phyloP scores from a whole-genome alignment of 75 land plant species.

The Gnetum montanum region DNA sequence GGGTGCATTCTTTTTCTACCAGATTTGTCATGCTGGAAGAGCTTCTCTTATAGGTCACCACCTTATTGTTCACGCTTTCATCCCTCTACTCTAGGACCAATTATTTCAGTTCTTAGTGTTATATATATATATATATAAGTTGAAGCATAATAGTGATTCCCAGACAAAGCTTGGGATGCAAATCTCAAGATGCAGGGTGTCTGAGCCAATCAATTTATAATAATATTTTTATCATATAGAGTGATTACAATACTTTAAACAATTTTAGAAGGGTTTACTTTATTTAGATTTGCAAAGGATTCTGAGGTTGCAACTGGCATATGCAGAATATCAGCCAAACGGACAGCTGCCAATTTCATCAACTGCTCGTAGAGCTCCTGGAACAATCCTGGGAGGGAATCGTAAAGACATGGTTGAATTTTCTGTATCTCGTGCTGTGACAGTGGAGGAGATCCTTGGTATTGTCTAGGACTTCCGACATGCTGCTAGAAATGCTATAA shows the following conservation, averaged over 20 bases:
- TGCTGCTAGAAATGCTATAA: background rate
- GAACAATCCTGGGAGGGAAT: background rate
- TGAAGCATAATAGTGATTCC: too few species aligned
- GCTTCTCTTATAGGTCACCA: background rate
- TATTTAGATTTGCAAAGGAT: background rate
- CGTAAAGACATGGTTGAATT: background rate
- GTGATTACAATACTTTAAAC: background rate
- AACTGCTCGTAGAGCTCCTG: background rate
- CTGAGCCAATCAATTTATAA: background rate
- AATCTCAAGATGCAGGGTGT: background rate
- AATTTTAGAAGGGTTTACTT: background rate
- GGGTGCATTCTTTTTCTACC: background rate
- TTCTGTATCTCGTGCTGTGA: background rate
- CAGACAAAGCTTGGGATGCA: background rate
- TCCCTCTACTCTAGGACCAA: background rate
- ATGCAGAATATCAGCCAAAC: background rate
- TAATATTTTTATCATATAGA: background rate
- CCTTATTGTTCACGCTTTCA: background rate
- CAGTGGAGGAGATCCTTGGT: background rate
- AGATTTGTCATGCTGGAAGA: background rate
- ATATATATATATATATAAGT: too few species aligned
- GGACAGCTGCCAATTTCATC: background rate
- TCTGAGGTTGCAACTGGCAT: too few species aligned
- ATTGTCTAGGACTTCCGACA: background rate
- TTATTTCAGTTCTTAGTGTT: background rate